Base-by-base conservation (phyloP, 208 protist genomes). In the Trypanosoma theileri region DNA sequence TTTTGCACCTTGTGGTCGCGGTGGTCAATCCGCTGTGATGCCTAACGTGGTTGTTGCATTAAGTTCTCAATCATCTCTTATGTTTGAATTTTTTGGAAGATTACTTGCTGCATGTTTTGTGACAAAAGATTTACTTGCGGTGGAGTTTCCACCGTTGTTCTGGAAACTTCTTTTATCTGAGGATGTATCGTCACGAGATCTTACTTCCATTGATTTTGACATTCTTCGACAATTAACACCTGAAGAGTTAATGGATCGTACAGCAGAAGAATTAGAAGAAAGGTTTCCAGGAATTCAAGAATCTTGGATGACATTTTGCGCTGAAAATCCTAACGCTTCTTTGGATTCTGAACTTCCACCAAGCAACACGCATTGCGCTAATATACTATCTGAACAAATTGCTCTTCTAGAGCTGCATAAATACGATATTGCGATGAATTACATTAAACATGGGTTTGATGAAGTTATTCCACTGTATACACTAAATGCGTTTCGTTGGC, bases 81-180 rank as follows among this genome's bases (percentile, higher is more conserved):
- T 96, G 92, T 85, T 97, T 35, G 84, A 95, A 69, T 98, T 98
- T 71, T 86, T 98, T 50, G 94, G 94, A 17, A 93, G 92, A 72
- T 76, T 98, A 45, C 89, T 99, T 63, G 98, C 95, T 10, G 79
- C 92, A 12, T 96, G 92, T 59, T 93, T 99, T 53, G 59, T 97
- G 26, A 91, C 89, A 9, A 81, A 86, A 40, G 86, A 98, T 55
- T 44, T 97, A 16, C 71, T 99, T 12, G 81, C 94, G 0, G 84
- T 99, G 8, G 86, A 98, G 79, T 82, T 98, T 60, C 91, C 97
- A 35, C 80, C 90, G 14, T 60, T 98, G 3, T 92, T 98, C 64
- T 98, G 96, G 96, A 97, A 98, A 69, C 71, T 80, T 46, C 66
- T 98, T 1, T 82, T 97, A 8, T 76, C 79, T 46, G 89, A 97